Evolutionary conservation across 1,284 basidiomycete genomes (phyloP).

Genomic region (Ustilago curta): DNA sequence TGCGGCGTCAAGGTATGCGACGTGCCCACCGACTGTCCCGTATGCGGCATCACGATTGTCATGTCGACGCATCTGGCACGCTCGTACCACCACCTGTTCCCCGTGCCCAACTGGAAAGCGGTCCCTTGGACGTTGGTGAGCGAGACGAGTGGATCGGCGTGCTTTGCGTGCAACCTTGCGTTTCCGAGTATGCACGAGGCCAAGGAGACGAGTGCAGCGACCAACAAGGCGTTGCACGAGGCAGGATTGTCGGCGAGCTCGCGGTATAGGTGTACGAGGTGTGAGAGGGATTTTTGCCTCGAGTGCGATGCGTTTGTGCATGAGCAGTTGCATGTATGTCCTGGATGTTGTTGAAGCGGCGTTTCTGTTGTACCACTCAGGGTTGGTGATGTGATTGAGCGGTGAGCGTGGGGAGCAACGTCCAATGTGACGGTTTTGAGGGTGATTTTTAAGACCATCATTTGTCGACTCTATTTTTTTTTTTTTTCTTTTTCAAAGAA

Average conservation of each 20-base stretch:
- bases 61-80: slow-evolving; percentile 95
- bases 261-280: slow-evolving; percentile 62
- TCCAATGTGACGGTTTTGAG: too few species aligned
- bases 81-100: slow-evolving; percentile 93
- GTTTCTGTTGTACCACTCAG: too few species aligned
- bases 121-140: slow-evolving; percentile 70
- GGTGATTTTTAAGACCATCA: too few species aligned
- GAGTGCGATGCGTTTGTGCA: slow-evolving; percentile 68
- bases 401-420: too few species aligned
- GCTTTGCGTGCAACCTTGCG: slow-evolving; percentile 50
- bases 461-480: too few species aligned
- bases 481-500: too few species aligned
- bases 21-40: slow-evolving; percentile 96
- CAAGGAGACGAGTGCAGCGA: slow-evolving; percentile 13
- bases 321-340: slow-evolving; percentile 64
- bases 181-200: slow-evolving; percentile 43
- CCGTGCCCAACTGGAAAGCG: slow-evolving; percentile 82
- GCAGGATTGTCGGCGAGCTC: slow-evolving; percentile 53
- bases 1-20: slow-evolving; percentile 94
- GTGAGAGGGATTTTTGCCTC: slow-evolving; percentile 61
- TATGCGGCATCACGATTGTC: slow-evolving; percentile 97
- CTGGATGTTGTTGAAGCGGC: slow-evolving; percentile 64
- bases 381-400: too few species aligned
- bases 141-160: slow-evolving; percentile 9
- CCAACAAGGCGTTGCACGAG: slow-evolving; percentile 31